A percentile compares a stretch with the other conserved stretches of the same genome.
Evolutionary conservation across 2,329 filamentous ascomycete species (phyloP).

Genomic region (Rhynchosporium secalis): DNA sequence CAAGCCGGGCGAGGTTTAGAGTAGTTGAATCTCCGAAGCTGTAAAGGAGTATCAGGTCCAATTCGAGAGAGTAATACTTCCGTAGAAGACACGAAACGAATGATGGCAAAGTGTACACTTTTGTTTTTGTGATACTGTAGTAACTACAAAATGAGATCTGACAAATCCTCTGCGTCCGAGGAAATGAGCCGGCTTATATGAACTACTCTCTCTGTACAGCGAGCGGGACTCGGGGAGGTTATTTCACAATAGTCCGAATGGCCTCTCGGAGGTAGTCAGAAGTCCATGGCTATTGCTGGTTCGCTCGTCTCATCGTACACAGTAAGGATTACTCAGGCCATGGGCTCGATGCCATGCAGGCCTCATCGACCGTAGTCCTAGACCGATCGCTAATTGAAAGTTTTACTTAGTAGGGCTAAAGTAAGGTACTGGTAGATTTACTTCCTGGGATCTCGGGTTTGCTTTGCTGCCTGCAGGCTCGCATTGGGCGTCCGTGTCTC

Average conservation of each 20-base stretch:
- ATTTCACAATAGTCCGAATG: not conserved
- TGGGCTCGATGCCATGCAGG: not conserved
- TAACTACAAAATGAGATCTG: not conserved
- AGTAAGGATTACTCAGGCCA: constrained; percentile 14
- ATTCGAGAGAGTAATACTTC: too few relatives aligned
- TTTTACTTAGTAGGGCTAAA: too few relatives aligned
- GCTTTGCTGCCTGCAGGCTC: not conserved
- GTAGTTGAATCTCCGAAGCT: not conserved
- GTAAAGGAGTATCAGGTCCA: too few relatives aligned
- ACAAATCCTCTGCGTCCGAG: not conserved
- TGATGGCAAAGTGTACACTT: too few relatives aligned
- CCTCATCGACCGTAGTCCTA: constrained; percentile 6
- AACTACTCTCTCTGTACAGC: not conserved
- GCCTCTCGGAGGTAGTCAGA: not conserved
- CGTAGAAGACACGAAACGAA: too few relatives aligned
- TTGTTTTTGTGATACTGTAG: not conserved
- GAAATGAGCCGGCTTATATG: constrained; percentile 5
- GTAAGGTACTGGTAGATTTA: not conserved
- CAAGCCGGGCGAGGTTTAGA: not conserved
- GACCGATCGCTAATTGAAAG: not conserved
- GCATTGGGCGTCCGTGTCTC: not conserved
- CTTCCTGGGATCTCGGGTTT: not conserved
- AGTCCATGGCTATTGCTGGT: not conserved
- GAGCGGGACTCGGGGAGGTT: too few relatives aligned
- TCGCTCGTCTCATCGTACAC: not conserved